Base-by-base conservation (phyloP, 1,139 yeast species). In the Taphrina pruni region DNA sequence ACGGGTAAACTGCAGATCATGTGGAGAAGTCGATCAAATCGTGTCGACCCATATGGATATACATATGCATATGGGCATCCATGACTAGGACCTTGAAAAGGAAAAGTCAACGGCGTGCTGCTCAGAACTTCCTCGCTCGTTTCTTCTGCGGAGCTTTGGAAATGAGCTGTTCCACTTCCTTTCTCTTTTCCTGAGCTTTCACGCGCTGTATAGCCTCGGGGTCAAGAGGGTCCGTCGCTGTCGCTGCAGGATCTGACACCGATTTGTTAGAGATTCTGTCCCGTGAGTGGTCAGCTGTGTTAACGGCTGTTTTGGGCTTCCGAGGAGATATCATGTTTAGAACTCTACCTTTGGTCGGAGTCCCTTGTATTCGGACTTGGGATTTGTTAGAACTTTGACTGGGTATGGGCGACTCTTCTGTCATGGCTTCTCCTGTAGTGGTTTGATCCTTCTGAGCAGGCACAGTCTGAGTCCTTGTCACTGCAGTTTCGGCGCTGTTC, bases 161-260 rank as follows among this genome's bases (percentile, higher is more conserved):
- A 14, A 58, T 32, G 2, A 58, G 38, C 20, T 32, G 39, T 14
- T 58, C 62, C n/a, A 35, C 52, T 26, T 45, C 41, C 41, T n/a
- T 58, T 21, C 62, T 36, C 17, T 45, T 58, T 17, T 46, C 35
- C 26, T 17, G 62, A 11, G 62, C 62, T 21, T 45, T 38, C n/a
- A 9, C 21, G 1, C 62, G 51, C 17, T 35, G 43, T 32, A 8
- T 11, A 6, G 11, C 39, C 14, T 58, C 62, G 6, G 39, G 54
- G 32, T 58, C 62, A 21, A 46, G 21, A 32, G n/a, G 32, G 7
- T 38, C 38, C 17, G 21, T 9, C 2, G 43, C 54, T 21, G 38
- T 8, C 1, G 43, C 54, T 21, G 38, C 56, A 51, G 6, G 26
- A 26, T 26, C 26, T 4, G 26, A 2, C 4, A 26, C 26, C 32